Base-by-base conservation (phyloP, 1,139 yeast genomes). In the Blastobotrys buckinghamii region DNA sequence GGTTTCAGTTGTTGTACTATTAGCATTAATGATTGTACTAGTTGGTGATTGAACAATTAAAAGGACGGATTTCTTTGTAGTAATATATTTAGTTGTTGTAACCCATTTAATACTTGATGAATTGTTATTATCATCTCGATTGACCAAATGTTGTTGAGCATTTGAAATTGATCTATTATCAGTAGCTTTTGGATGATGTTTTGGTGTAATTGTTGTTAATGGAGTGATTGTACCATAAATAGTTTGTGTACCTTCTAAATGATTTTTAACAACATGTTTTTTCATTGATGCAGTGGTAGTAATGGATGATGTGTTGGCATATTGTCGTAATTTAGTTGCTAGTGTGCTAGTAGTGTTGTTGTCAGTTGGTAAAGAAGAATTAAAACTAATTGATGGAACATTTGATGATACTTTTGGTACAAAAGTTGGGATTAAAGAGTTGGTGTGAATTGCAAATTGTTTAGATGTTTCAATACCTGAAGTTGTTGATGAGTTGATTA, bases 81-180 rank as follows among this genome's bases (percentile, higher is more conserved):
- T 45, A 22, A 41, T 26, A n/a, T 9, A 7, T 16, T 29, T 36
- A 22, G 44, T 45, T 29, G 32, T 33, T 26, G 45, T 46, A 24
- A 27, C 22, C 24, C 37, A 26, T 15, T 29, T 24, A 6, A 44
- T 33, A 16, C n/a, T n/a, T n/a, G n/a, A n/a, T n/a, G n/a, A n/a
- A n/a, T n/a, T n/a, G n/a, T n/a, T n/a, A n/a, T n/a, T n/a, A n/a
- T n/a, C n/a, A n/a, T n/a, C n/a, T n/a, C n/a, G n/a, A n/a, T n/a
- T n/a, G n/a, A n/a, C n/a, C n/a, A n/a, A n/a, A n/a, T n/a, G n/a
- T n/a, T n/a, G n/a, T n/a, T n/a, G n/a, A n/a, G n/a, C n/a, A n/a
- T n/a, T n/a, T n/a, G n/a, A n/a, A n/a, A n/a, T n/a, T n/a, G n/a
- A n/a, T n/a, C n/a, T n/a, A n/a, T n/a, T n/a, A n/a, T n/a, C n/a